A percentile compares a stretch with the other conserved stretches of the same genome.
Evolutionary conservation across 805 yeast genomes (phyloP).

Genomic region (Vanderwaltozyma tropicalis): DNA sequence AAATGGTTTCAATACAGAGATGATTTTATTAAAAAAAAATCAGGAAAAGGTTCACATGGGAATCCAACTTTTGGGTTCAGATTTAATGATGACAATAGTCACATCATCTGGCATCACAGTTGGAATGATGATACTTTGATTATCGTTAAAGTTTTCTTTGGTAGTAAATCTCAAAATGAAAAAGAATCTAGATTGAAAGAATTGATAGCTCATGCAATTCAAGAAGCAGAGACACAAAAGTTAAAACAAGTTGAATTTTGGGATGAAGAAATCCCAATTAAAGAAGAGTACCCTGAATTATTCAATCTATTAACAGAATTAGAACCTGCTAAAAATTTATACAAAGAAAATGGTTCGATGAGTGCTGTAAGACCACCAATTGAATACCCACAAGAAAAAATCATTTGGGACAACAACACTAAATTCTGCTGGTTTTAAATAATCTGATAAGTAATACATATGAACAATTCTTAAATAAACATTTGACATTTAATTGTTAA

Average conservation of each 20-base stretch:
- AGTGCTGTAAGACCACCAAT: conserved; percentile 33
- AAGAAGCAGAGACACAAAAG: conserved; percentile 26
- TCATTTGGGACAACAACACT: conserved; percentile 35
- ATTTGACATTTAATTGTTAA: too few relatives aligned
- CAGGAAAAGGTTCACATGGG: conserved; percentile 5
- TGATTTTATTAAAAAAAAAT: conserved; percentile 23
- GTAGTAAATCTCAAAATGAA: conserved; percentile 4
- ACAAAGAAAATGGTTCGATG: conserved; percentile 25
- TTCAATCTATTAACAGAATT: conserved; percentile 11
- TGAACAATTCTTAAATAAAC: too few relatives aligned
- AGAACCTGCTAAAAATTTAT: conserved; percentile 18
- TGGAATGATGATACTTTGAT: conserved; percentile 28
- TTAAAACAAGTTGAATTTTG: conserved; percentile 30
- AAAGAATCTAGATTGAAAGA: conserved; percentile 16
- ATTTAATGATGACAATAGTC: conserved; percentile 21
- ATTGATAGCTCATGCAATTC: conserved; percentile 26
- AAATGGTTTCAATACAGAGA: conserved; percentile 38
- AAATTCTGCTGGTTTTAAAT: conserved; percentile 42
- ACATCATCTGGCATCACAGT: conserved; percentile 37
- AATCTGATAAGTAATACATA: neutral
- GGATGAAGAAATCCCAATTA: conserved; percentile 30
- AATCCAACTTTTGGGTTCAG: conserved; percentile 25
- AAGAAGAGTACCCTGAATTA: conserved; percentile 14
- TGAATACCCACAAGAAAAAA: conserved; percentile 14
- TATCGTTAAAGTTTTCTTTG: conserved; percentile 20